Evolutionary conservation across 1,284 basidiomycete species (phyloP), one percentile per base, ranked within the genome.

Genomic region (Tilletia indica): DNA sequence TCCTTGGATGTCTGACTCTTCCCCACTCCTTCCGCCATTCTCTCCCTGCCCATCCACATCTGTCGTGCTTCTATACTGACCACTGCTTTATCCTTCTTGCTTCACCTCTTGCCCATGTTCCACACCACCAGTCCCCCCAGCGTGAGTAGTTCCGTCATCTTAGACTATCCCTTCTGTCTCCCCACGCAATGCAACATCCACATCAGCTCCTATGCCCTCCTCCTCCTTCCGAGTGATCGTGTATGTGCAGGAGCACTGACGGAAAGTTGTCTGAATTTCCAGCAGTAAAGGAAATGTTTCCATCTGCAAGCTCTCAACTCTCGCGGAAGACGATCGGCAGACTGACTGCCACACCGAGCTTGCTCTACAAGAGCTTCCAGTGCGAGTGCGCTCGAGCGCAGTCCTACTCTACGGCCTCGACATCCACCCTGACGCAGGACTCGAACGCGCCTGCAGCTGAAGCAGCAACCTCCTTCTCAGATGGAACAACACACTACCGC

Each of bases 401-500:
- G 42, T 39, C 61, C 6, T 64, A 64, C 36, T 64, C 61, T 4
- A 47, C 45, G 9, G 66, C 66, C 12, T 67, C 66, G 8, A 58
- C 56, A 38, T 12, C 67, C 42, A 42, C 36, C 39, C 49, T 49
- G 16, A 9, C 51, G 11, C 9, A 51, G 25, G 49, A 51, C 21
- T 16, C 68, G 14, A 31, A 31, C 25, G 45, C 45, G 61, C 68
- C 51, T 45, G 39, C 39, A 42, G 2, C 48, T 9, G 51, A 21
- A 56, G 51, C 56, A 66, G 6, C 49, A 61, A 9, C 67, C 11
- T 14, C 25, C 34, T 21, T 16, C 31, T 6, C 42, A 38, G 49
- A 68, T 21, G 47, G 64, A 36, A 86, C 86, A 49, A 92, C 91
- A 0, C 91, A 94, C 85, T 94, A 88, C 87, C 91, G 91, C 87